Base-by-base conservation (phyloP, 208 protist species). In the Crithidia acanthocephali region DNA sequence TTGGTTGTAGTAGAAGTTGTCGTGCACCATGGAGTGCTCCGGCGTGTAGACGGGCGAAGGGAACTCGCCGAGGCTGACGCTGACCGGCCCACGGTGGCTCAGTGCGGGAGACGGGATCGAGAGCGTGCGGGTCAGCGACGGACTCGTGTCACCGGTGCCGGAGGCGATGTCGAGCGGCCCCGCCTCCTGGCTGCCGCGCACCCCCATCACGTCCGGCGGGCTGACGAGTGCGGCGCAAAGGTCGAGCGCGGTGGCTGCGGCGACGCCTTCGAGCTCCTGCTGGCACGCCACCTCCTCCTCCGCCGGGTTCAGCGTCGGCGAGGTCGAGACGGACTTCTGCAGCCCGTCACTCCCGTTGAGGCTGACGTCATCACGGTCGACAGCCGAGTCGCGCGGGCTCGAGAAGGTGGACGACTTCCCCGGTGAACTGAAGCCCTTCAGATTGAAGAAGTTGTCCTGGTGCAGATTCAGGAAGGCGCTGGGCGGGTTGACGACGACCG, bases 1-100 rank as follows among this genome's bases (percentile, higher is more conserved):
- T 35, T 90, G 82, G 28, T 80, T 83, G 75, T 87, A 95, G 62
- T 81, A 83, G 60, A 92, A 95, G 71, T 85, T 89, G 22, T 95
- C 90, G 72, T 95, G 80, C 45, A 91, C 76, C 42, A 89, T 74
- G 0, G 83, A 86, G 53, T 87, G 79, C 70, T 95, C 90, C 1
- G 85, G 71, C 0, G 85, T 88, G 37, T 65, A 80, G 22, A 71
- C 63, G 45, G 68, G 71, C 0, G 81, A 86, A 4, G 55, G 45
- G 27, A 80, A 79, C 58, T 90, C 78, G 59, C 65, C 78, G 22
- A 75, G 51, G 51, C 70, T 83, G 20, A 59, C 62, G 60, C 67
- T 83, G 25, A 74, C 33, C 1, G 74, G 56, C 27, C 69, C 69
- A 35, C 67, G 82, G 48, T 84, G 66, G 35, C 77, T 79, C 23